Conservation (phyloP, 305 asterid species). For the Fraxinus dipetala region DNA sequence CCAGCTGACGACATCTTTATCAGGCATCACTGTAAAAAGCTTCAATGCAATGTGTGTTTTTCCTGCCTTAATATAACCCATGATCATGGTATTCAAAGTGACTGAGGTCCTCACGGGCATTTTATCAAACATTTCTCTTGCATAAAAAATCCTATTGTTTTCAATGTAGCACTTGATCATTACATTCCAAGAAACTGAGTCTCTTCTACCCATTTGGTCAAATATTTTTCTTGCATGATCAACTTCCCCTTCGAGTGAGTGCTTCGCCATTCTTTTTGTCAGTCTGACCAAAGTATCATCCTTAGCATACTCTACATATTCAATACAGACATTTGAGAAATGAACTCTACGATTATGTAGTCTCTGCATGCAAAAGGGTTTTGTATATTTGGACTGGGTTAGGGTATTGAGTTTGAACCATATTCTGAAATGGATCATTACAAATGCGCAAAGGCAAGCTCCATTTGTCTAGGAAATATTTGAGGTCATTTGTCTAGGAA, state of each 20-base stretch:
- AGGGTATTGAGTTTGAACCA: not conserved
- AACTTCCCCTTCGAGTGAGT: slow-evolving; percentile 15
- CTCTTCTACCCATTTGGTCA: slow-evolving; percentile 18
- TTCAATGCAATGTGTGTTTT: slow-evolving; percentile 15
- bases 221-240: slow-evolving; percentile 18
- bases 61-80: slow-evolving; percentile 12
- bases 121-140: slow-evolving; percentile 22
- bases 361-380: not conserved
- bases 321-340: not conserved
- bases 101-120: slow-evolving; percentile 23
- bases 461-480: not conserved
- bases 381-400: not conserved
- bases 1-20: slow-evolving; percentile 27
- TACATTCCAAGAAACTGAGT: slow-evolving; percentile 25
- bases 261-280: not conserved
- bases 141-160: slow-evolving; percentile 10
- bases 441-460: not conserved
- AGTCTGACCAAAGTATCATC: not conserved
- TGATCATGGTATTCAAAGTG: slow-evolving; percentile 26
- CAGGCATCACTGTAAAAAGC: slow-evolving; percentile 26
- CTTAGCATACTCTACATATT: not conserved
- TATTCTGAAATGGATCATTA: not conserved
- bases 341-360: not conserved
- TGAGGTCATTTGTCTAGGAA: not conserved
- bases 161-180: slow-evolving; percentile 7